Conservation (phyloP, 176 grass and related monocot genomes). For the Alloteropsis semialata region DNA sequence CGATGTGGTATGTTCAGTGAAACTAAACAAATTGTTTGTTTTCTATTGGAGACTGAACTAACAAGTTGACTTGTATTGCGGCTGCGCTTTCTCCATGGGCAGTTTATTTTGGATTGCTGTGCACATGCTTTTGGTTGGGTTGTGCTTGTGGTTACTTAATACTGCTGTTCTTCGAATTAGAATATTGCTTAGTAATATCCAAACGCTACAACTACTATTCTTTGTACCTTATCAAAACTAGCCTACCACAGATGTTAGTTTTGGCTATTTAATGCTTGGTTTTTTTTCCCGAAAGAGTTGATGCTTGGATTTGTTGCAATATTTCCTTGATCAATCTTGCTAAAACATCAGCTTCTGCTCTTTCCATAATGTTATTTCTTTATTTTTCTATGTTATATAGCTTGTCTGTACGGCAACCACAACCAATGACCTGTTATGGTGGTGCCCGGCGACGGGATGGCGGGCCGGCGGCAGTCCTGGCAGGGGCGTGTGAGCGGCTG, state of each 20-base stretch:
- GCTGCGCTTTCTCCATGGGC: background rate
- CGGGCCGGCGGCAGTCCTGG: too few species aligned
- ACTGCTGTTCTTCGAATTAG: background rate
- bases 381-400: constrained; percentile 5
- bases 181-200: background rate
- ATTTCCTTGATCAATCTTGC: constrained; percentile 7
- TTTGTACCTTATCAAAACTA: background rate
- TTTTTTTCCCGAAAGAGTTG: too few species aligned
- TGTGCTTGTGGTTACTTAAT: background rate
- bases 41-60: background rate
- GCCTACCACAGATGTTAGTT: constrained; percentile 6
- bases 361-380: background rate
- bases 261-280: background rate
- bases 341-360: background rate
- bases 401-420: background rate
- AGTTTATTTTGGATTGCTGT: background rate
- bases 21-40: background rate
- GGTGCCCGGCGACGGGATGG: too few species aligned
- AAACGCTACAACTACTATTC: background rate
- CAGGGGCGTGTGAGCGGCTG: too few species aligned
- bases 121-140: background rate
- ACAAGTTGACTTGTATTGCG: background rate
- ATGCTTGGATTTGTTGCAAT: too few species aligned
- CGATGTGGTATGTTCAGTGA: background rate
- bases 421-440: background rate